A percentile compares a stretch with the other conserved stretches of the same genome.
Evolutionary conservation across 805 yeast genomes (phyloP).

Genomic region (Monosporozyma unispora): DNA sequence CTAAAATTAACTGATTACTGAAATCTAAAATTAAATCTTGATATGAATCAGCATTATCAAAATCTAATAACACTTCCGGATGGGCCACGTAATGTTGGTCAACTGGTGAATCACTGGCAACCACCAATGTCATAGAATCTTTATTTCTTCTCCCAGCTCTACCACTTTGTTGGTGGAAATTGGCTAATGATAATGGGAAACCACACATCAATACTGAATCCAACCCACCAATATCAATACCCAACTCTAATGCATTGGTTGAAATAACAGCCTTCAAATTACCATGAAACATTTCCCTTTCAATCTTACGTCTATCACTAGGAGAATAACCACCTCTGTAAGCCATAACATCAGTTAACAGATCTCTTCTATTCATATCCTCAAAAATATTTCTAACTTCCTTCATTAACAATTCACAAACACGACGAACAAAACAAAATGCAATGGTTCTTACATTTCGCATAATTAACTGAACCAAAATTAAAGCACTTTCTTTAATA

Average conservation of each 20-base stretch:
- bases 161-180: constrained; percentile 92
- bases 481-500: constrained; percentile 65
- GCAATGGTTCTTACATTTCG: constrained; percentile 72
- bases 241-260: constrained; percentile 91
- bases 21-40: constrained; percentile 55
- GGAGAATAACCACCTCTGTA: constrained; percentile 94
- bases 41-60: constrained; percentile 43
- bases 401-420: constrained; percentile 82
- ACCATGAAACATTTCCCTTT: constrained; percentile 83
- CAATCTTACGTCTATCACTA: constrained; percentile 77
- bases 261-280: constrained; percentile 79
- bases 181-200: constrained; percentile 79
- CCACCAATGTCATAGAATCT: constrained; percentile 78
- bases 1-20: constrained; percentile 53
- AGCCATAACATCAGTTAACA: constrained; percentile 67
- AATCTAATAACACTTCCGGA: constrained; percentile 24
- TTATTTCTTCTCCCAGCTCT: constrained; percentile 86
- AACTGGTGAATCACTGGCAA: constrained; percentile 75
- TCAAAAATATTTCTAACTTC: constrained; percentile 56
- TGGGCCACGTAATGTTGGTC: constrained; percentile 76
- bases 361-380: constrained; percentile 36
- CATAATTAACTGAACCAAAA: constrained; percentile 57
- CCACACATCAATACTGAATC: constrained; percentile 92
- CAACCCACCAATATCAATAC: constrained; percentile 87
- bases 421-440: constrained; percentile 77